Conservation (phyloP, 148 eudicot species). For the Cornus controversa region DNA sequence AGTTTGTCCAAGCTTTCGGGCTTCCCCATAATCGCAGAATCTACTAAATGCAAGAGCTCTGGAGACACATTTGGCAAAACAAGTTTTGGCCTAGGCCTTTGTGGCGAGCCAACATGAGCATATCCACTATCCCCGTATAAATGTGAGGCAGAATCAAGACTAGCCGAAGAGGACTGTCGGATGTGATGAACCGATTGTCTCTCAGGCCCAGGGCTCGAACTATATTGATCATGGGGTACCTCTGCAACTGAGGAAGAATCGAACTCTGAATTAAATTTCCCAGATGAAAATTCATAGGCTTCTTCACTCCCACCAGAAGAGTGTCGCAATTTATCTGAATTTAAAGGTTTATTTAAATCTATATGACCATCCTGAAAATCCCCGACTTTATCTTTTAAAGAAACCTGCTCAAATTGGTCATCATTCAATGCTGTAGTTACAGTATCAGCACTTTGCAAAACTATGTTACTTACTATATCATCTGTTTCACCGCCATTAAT, state of each 20-base stretch:
- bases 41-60: constrained; percentile 92
- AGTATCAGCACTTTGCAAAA: constrained; percentile 28
- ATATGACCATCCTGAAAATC: constrained; percentile 26
- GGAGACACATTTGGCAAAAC: constrained; percentile 81
- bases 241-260: constrained; percentile 39
- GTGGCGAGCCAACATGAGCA: constrained; percentile 63
- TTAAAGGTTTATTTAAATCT: constrained; percentile 22
- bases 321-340: constrained; percentile 34
- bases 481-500: constrained; percentile 15
- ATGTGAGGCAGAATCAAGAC: constrained; percentile 42
- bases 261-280: constrained; percentile 30
- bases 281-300: constrained; percentile 37
- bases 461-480: constrained; percentile 19
- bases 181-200: constrained; percentile 24
- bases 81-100: constrained; percentile 61
- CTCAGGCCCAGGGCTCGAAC: constrained; percentile 44
- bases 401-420: constrained; percentile 75
- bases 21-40: constrained; percentile 99
- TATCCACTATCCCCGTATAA: constrained; percentile 37
- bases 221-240: constrained; percentile 35
- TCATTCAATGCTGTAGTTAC: constrained; percentile 36
- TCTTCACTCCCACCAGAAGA: constrained; percentile 47
- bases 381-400: constrained; percentile 50
- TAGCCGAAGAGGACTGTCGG: constrained; percentile 40
- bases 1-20: constrained; percentile 87